phyloP scores from a whole-genome alignment of 768 basidiomycete species.

The Suillus brevipes region DNA sequence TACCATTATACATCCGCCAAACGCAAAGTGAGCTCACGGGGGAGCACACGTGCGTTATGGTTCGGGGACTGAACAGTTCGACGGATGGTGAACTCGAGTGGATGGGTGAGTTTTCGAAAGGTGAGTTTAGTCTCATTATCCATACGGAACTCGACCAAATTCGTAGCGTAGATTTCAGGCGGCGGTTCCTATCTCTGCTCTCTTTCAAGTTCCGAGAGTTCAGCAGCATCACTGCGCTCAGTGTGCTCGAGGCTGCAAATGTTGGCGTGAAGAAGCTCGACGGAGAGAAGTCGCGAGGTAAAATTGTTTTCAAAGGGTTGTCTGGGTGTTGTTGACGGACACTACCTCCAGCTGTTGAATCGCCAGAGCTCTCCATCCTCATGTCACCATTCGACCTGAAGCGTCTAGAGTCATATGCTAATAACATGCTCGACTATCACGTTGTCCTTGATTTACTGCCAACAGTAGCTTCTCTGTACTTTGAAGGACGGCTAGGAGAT shows the following conservation, averaged over 20 bases:
- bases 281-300: slow-evolving; percentile 28
- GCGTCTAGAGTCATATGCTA: slow-evolving; percentile 91
- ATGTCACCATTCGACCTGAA: slow-evolving; percentile 94
- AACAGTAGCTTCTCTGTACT: slow-evolving; percentile 76
- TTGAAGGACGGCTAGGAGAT: slow-evolving; percentile 67
- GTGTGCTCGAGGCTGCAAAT: slow-evolving; percentile 84
- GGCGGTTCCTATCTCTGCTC: slow-evolving; percentile 83
- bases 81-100: slow-evolving; percentile 67
- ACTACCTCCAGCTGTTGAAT: slow-evolving; percentile 32
- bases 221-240: slow-evolving; percentile 81
- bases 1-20: slow-evolving; percentile 91
- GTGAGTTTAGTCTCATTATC: slow-evolving; percentile 34
- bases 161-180: slow-evolving; percentile 75
- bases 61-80: slow-evolving; percentile 76
- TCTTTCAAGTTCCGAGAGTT: slow-evolving; percentile 97
- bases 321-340: slow-evolving; percentile 15
- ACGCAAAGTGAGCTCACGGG: slow-evolving; percentile 94
- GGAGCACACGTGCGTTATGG: slow-evolving; percentile 96
- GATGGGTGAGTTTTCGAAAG: slow-evolving; percentile 86
- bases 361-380: slow-evolving; percentile 56
- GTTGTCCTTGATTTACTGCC: slow-evolving; percentile 93
- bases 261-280: slow-evolving; percentile 52
- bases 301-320: slow-evolving; percentile 28
- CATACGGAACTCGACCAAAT: not conserved
- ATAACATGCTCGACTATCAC: slow-evolving; percentile 96